These are phyloP conservation scores for Fusarium sp. DNA, from an alignment of 2,329 filamentous ascomycete genomes.

Conservation along the genomic window DNA sequence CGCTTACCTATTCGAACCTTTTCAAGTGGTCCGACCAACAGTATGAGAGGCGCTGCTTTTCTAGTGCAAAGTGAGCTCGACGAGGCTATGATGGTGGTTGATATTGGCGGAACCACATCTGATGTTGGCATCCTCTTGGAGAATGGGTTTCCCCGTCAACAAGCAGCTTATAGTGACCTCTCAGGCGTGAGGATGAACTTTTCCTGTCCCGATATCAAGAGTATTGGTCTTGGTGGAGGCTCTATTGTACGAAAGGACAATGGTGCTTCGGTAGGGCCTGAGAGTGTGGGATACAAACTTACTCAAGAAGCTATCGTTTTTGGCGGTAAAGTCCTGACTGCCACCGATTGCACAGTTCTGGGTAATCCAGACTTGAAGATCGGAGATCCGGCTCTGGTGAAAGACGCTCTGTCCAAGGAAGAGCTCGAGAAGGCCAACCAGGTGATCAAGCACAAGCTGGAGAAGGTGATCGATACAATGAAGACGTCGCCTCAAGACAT, in stretches of 20 bases:
- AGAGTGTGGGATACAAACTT: constrained; percentile 73
- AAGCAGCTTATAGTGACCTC: constrained; percentile 73
- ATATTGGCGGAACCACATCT: constrained; percentile 77
- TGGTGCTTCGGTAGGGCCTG: constrained; percentile 67
- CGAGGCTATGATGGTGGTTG: constrained; percentile 70
- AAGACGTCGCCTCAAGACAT: constrained; percentile 73
- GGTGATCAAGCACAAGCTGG: constrained; percentile 66
- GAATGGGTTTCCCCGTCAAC: constrained; percentile 75
- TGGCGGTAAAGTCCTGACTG: constrained; percentile 68
- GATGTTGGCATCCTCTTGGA: constrained; percentile 73
- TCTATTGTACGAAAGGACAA: constrained; percentile 64
- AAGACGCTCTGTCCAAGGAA: constrained; percentile 49
- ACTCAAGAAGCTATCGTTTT: constrained; percentile 69
- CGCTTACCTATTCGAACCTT: constrained; percentile 73
- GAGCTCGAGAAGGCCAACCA: constrained; percentile 58
- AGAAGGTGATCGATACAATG: constrained; percentile 72
- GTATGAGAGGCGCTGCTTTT: constrained; percentile 74
- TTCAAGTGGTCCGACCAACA: constrained; percentile 75
- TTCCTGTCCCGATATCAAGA: constrained; percentile 70
- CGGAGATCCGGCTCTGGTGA: constrained; percentile 58
- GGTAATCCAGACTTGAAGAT: constrained; percentile 54
- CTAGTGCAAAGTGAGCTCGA: constrained; percentile 59
- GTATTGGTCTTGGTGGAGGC: constrained; percentile 72
- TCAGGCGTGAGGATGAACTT: constrained; percentile 75
- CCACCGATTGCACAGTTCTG: constrained; percentile 68